Evolutionary conservation across 2,329 filamentous ascomycete species (phyloP), one percentile per base, ranked within the genome.

Genomic region (Aspergillus persii): DNA sequence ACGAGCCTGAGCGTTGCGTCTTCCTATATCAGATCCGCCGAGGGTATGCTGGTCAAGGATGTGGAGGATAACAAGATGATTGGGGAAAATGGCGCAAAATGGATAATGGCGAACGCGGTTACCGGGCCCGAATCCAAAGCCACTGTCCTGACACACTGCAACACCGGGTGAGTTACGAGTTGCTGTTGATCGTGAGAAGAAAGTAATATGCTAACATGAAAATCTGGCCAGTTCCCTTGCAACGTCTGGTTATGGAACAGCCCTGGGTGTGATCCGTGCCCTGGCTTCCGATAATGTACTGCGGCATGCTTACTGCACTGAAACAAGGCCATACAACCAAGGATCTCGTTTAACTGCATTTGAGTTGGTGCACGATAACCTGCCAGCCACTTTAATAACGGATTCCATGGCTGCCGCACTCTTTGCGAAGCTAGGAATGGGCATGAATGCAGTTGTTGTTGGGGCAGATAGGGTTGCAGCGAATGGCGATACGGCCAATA

Each of bases 401-500:
- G 95, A 99, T 77, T 97, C 92, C 31, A 99, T 99, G 95, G 95
- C 92, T 1, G 93, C 89, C 11, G 89, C 94, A 0, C 83, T 99
- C 8, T 89, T 99, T 71, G 82, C 65, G 60, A 76, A 59, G 70
- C 57, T 81, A 26, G 77, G 82, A 41, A 83, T 87, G 70, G 87
- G 88, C 69, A 90, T 99, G 60, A 84, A 86, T 5, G 94, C 92
- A 5, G 91, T 99, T 54, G 89, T 99, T 31, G 95, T 99, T 0
- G 95, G 95, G 30, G 95, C 95, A 2, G 95, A 99, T 74, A 87
- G 95, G 58, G 95, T 99, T 12, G 95, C 94, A 33, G 90, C 92
- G 53, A 99, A 99, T 69, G 95, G 95, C 31, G 95, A 99, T 77
- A 98, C 95, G 0, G 95, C 95, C 57, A 99, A 99, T 80, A 99